Evolutionary conservation across 2,329 filamentous ascomycete genomes (phyloP).

Genomic region (Mollisiaceae sp.): DNA sequence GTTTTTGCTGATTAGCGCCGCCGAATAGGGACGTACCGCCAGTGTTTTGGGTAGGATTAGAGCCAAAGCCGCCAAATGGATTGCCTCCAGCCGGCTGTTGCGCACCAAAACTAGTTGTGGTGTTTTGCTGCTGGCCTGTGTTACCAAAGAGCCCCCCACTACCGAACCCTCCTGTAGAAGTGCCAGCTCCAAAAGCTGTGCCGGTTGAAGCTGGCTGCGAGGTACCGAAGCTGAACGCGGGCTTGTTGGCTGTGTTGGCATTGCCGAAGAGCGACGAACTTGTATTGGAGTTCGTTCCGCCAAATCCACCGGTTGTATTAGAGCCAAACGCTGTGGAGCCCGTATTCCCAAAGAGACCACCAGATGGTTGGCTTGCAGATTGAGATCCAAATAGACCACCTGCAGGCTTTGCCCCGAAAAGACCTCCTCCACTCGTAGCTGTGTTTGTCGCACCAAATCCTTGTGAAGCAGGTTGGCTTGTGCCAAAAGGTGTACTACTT

Average conservation of each 20-base stretch:
- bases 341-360: slow-evolving; percentile 37
- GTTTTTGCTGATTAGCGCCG: slow-evolving; percentile 44
- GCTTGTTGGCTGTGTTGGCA: slow-evolving; percentile 48
- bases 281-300: slow-evolving; percentile 36
- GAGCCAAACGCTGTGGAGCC: slow-evolving; percentile 48
- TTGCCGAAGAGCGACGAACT: slow-evolving; percentile 41
- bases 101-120: slow-evolving; percentile 46
- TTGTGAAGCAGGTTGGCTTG: slow-evolving; percentile 47
- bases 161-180: slow-evolving; percentile 36
- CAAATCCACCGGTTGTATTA: slow-evolving; percentile 38
- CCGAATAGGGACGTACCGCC: slow-evolving; percentile 45
- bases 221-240: slow-evolving; percentile 40
- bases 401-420: slow-evolving; percentile 50
- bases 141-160: slow-evolving; percentile 47
- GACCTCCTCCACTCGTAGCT: slow-evolving; percentile 42
- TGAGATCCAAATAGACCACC: slow-evolving; percentile 49
- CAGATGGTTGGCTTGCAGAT: slow-evolving; percentile 36
- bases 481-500: slow-evolving; percentile 52
- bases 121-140: slow-evolving; percentile 38
- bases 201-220: slow-evolving; percentile 30
- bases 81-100: slow-evolving; percentile 47
- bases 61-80: slow-evolving; percentile 49
- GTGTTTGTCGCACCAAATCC: slow-evolving; percentile 54
- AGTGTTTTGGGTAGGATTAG: slow-evolving; percentile 46
- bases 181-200: slow-evolving; percentile 37